These are phyloP conservation scores for Symbiodinium pilosum DNA, from an alignment of 73 alveolate genomes.

Conservation along the genomic window DNA sequence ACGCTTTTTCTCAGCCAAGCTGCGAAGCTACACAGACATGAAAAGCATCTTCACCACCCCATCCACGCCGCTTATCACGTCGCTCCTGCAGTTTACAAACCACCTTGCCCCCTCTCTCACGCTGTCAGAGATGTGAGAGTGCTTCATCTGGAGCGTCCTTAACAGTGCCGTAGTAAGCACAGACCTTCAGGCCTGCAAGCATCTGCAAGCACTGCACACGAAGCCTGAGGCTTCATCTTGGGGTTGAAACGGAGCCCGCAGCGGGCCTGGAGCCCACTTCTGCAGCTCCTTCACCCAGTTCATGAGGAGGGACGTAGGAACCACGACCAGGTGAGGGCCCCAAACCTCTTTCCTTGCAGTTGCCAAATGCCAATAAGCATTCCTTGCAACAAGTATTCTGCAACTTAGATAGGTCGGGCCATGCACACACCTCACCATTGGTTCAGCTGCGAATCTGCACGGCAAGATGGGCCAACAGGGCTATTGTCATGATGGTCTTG, in stretches of 20 bases:
- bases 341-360: slow-evolving; percentile 96
- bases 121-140: not conserved
- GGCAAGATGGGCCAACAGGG: slow-evolving; percentile 98
- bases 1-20: no score
- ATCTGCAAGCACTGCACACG: no score
- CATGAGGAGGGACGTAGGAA: slow-evolving; percentile 99
- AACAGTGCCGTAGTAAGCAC: slow-evolving; percentile 99
- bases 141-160: slow-evolving; percentile 24
- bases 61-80: slow-evolving; percentile 99
- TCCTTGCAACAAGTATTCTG: no score
- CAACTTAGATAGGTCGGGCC: no score
- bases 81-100: slow-evolving; percentile 97
- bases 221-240: no score
- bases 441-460: slow-evolving; percentile 92
- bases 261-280: slow-evolving; percentile 99
- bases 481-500: slow-evolving; percentile 98
- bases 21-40: slow-evolving; percentile 99
- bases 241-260: not conserved
- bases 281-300: slow-evolving; percentile 99
- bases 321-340: slow-evolving; percentile 99
- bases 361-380: not conserved
- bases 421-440: not conserved
- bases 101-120: no score
- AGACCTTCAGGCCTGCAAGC: slow-evolving; percentile 97
- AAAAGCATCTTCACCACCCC: slow-evolving; percentile 99